phyloP scores from a whole-genome alignment of 2,329 filamentous ascomycete genomes.

The Cladobotryum protrusum region DNA sequence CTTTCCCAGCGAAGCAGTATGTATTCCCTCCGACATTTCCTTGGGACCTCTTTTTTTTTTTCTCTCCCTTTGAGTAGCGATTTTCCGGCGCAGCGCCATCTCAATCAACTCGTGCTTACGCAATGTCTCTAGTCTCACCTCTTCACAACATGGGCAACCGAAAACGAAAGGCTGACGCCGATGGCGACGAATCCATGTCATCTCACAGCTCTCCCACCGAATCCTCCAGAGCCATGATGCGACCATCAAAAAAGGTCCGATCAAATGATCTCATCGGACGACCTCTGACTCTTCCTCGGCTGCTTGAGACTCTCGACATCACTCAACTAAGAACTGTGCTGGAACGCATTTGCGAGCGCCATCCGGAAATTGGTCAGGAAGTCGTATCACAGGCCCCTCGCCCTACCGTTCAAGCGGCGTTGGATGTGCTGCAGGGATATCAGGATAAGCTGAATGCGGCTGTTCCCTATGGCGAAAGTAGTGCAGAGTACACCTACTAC shows the following conservation, averaged over 20 bases:
- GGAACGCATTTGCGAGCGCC: slow-evolving; percentile 85
- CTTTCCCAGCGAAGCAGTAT: slow-evolving; percentile 50
- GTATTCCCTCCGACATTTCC: slow-evolving; percentile 22
- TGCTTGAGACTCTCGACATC: slow-evolving; percentile 90
- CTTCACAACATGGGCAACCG: slow-evolving; percentile 49
- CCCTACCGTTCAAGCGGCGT: slow-evolving; percentile 74
- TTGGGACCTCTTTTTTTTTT: too few species aligned
- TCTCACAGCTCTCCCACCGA: slow-evolving; percentile 76
- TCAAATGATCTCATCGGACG: slow-evolving; percentile 59
- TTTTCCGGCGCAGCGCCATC: too few species aligned
- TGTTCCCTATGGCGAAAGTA: slow-evolving; percentile 79
- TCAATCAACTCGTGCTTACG: too few species aligned
- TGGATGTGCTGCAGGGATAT: slow-evolving; percentile 77
- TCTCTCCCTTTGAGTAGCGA: too few species aligned
- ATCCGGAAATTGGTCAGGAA: slow-evolving; percentile 79
- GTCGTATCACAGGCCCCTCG: slow-evolving; percentile 77
- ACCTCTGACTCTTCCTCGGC: slow-evolving; percentile 53
- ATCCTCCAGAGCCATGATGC: slow-evolving; percentile 59
- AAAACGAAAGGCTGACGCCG: slow-evolving; percentile 85
- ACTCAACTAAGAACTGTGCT: slow-evolving; percentile 78
- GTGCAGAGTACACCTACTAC: slow-evolving; percentile 91
- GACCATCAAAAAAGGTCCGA: slow-evolving; percentile 58
- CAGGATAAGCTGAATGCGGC: slow-evolving; percentile 69
- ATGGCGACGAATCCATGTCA: slow-evolving; percentile 82
- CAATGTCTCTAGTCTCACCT: slow-evolving; percentile 30